These are phyloP conservation scores for Diaporthe sp. DNA, from an alignment of 2,329 filamentous ascomycete species.

Conservation along the genomic window DNA sequence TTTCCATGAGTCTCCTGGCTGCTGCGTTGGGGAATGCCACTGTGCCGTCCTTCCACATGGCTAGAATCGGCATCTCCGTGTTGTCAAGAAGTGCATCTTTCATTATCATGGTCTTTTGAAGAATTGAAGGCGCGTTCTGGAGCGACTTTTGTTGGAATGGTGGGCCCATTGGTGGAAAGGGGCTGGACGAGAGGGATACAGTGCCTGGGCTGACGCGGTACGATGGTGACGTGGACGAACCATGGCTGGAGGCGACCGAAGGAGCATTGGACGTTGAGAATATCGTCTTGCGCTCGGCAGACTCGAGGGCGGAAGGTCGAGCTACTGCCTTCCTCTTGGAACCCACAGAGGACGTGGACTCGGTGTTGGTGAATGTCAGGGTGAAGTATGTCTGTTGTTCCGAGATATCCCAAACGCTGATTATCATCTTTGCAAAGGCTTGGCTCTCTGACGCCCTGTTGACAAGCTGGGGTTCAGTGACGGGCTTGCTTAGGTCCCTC, in stretches of 20 bases:
- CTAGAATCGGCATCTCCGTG: slow-evolving; percentile 78
- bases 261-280: slow-evolving; percentile 55
- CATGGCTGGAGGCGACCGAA: slow-evolving; percentile 59
- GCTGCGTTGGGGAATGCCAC: slow-evolving; percentile 80
- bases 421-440: slow-evolving; percentile 78
- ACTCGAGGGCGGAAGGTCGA: slow-evolving; percentile 53
- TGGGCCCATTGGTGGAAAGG: slow-evolving; percentile 75
- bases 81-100: slow-evolving; percentile 83
- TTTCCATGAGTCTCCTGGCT: slow-evolving; percentile 61
- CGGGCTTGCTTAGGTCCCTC: slow-evolving; percentile 54
- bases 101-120: slow-evolving; percentile 79
- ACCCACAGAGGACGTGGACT: slow-evolving; percentile 49
- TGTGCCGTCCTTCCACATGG: slow-evolving; percentile 84
- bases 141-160: slow-evolving; percentile 62
- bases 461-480: slow-evolving; percentile 46
- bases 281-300: slow-evolving; percentile 58
- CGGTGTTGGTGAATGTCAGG: slow-evolving; percentile 76
- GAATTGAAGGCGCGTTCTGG: slow-evolving; percentile 70
- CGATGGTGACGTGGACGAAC: slow-evolving; percentile 55
- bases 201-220: slow-evolving; percentile 61
- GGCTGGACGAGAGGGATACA: slow-evolving; percentile 63
- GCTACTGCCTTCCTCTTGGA: slow-evolving; percentile 51
- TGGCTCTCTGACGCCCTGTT: slow-evolving; percentile 51
- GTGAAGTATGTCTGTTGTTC: slow-evolving; percentile 77
- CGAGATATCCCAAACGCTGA: slow-evolving; percentile 78